Percentiles rank a stretch among this genome's conserved stretches.
Evolutionary conservation across 1,139 yeast species (phyloP).

Genomic region (Spathaspora sp.): DNA sequence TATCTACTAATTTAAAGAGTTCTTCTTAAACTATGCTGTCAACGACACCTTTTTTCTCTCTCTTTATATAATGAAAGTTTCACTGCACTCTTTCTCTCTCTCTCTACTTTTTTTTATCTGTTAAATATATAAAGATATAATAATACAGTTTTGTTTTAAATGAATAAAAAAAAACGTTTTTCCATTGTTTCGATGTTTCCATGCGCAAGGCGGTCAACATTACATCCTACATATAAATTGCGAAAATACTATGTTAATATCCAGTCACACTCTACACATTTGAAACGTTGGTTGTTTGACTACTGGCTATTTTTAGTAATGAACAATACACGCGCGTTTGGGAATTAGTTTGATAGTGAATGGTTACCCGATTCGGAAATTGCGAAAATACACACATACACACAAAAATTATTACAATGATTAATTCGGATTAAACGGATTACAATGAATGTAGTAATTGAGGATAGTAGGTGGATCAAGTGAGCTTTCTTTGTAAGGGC

Average conservation of each 20-base stretch:
- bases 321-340: not conserved
- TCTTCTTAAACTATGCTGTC: conserved; percentile 11
- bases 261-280: too few relatives aligned
- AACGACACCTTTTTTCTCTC: not conserved
- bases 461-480: too few relatives aligned
- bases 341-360: not conserved
- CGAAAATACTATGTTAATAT: too few relatives aligned
- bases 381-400: not conserved
- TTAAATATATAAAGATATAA: conserved; percentile 1
- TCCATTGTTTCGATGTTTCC: not conserved
- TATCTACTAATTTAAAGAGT: conserved; percentile 37
- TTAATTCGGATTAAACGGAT: not conserved
- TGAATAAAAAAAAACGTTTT: not conserved
- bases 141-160: not conserved
- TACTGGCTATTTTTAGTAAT: not conserved
- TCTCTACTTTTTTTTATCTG: not conserved
- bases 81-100: too few relatives aligned
- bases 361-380: not conserved
- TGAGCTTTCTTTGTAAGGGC: too few relatives aligned
- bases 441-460: not conserved
- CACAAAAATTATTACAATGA: too few relatives aligned
- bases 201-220: not conserved
- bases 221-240: too few relatives aligned
- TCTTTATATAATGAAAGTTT: too few relatives aligned
- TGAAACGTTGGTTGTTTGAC: not conserved